These are phyloP conservation scores for Entomophthora muscae DNA, from an alignment of 371 early-diverging fungal species.

Conservation along the genomic window DNA sequence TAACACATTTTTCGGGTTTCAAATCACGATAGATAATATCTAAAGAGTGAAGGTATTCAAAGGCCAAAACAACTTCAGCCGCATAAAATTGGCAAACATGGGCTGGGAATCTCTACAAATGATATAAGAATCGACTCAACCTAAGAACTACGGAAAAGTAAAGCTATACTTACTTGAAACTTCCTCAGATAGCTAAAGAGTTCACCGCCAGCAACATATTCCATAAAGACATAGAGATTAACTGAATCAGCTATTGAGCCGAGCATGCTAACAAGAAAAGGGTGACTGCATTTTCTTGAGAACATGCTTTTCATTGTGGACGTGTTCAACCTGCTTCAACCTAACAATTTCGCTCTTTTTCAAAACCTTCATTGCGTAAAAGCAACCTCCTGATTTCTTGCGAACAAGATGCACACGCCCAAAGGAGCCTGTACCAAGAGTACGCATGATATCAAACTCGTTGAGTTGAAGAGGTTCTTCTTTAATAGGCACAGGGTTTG, in stretches of 20 bases:
- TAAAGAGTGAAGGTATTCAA: slow-evolving; percentile 80
- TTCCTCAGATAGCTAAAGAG: slow-evolving; percentile 64
- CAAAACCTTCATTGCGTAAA: slow-evolving; percentile 95
- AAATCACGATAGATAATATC: slow-evolving; percentile 89
- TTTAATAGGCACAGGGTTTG: background rate
- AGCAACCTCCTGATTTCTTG: slow-evolving; percentile 47
- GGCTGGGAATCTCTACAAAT: slow-evolving; percentile 54
- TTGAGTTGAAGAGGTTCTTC: background rate
- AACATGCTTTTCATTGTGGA: slow-evolving; percentile 89
- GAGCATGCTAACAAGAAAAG: slow-evolving; percentile 84
- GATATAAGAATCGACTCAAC: background rate
- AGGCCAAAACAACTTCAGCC: slow-evolving; percentile 50
- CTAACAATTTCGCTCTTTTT: slow-evolving; percentile 86
- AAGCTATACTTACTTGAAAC: slow-evolving; percentile 33
- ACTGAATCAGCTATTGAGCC: slow-evolving; percentile 75
- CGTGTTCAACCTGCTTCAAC: slow-evolving; percentile 93
- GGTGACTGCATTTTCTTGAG: slow-evolving; percentile 75
- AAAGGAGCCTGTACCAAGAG: slow-evolving; percentile 96
- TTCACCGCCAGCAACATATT: slow-evolving; percentile 92
- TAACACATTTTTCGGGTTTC: slow-evolving; percentile 87
- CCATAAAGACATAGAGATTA: slow-evolving; percentile 80
- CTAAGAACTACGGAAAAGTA: background rate
- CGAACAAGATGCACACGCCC: slow-evolving; percentile 92
- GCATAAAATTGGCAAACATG: slow-evolving; percentile 73
- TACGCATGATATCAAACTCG: slow-evolving; percentile 51